Conservation (phyloP, 2,329 filamentous ascomycete species). For the Epichloe baconii region DNA sequence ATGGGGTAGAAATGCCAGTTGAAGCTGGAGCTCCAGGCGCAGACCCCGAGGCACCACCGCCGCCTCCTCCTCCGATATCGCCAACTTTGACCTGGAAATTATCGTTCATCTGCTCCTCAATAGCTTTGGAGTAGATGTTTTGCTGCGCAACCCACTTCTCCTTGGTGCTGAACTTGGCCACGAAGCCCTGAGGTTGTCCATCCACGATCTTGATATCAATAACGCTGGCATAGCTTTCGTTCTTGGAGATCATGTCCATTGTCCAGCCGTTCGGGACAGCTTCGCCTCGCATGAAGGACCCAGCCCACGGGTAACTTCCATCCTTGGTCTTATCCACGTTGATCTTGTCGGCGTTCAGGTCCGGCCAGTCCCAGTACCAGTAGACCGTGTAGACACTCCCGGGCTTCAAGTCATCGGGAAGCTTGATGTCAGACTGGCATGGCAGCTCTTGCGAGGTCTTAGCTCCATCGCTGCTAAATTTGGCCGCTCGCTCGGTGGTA, state of each 20-base stretch:
- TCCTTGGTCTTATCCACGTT: slow-evolving; percentile 26
- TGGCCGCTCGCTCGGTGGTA: slow-evolving; percentile 42
- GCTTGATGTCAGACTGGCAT: slow-evolving; percentile 70
- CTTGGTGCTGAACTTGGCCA: slow-evolving; percentile 11
- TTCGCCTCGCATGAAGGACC: slow-evolving; percentile 26
- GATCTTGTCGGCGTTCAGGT: slow-evolving; percentile 31
- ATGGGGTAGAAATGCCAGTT: not conserved
- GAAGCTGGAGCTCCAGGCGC: not conserved
- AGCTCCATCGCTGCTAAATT: slow-evolving; percentile 40
- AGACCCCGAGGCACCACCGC: slow-evolving; percentile 1
- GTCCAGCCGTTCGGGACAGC: slow-evolving; percentile 24
- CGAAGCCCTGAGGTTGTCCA: slow-evolving; percentile 11
- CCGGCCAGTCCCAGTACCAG: slow-evolving; percentile 96
- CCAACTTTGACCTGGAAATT: slow-evolving; percentile 32
- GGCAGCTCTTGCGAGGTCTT: slow-evolving; percentile 47
- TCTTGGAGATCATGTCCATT: slow-evolving; percentile 19
- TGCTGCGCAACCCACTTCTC: slow-evolving; percentile 21
- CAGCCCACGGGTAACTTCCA: slow-evolving; percentile 29
- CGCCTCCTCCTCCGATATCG: slow-evolving; percentile 7
- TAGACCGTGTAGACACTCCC: slow-evolving; percentile 67
- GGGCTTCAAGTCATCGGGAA: slow-evolving; percentile 52
- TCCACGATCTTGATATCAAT: slow-evolving; percentile 26
- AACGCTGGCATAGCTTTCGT: slow-evolving; percentile 29
- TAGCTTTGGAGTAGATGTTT: slow-evolving; percentile 29
- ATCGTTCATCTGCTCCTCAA: slow-evolving; percentile 30